Conservation (phyloP, 148 eudicot genomes). For the Rheum nobile region DNA sequence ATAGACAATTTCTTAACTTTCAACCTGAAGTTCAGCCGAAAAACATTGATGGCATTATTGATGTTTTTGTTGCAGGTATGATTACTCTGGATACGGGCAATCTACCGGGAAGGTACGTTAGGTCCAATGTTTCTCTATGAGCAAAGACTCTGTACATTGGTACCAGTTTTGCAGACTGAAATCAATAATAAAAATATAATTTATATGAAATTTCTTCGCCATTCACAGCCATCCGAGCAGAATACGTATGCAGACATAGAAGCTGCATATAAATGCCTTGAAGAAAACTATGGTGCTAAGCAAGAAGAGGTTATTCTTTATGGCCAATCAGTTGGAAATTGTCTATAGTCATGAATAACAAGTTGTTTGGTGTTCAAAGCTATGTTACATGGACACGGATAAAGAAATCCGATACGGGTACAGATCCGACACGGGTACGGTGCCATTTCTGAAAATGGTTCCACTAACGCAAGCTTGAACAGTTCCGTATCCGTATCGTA, state of each 20-base stretch:
- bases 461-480: too few species aligned
- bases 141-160: not conserved
- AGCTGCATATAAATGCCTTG: slow-evolving; percentile 68
- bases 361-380: not conserved
- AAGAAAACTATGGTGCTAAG: slow-evolving; percentile 53
- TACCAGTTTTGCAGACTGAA: not conserved
- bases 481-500: too few species aligned
- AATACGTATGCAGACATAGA: slow-evolving; percentile 77
- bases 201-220: not conserved
- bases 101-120: slow-evolving; percentile 62
- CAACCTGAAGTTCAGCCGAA: not conserved
- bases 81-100: slow-evolving; percentile 74
- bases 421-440: too few species aligned
- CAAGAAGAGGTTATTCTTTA: slow-evolving; percentile 50
- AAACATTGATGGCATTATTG: not conserved
- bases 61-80: slow-evolving; percentile 43
- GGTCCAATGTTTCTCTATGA: slow-evolving; percentile 1
- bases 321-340: slow-evolving; percentile 70
- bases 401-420: too few species aligned
- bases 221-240: slow-evolving; percentile 67
- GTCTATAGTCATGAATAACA: too few species aligned
- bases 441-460: too few species aligned
- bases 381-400: too few species aligned
- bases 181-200: not conserved
- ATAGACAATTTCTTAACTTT: not conserved